Conservation (phyloP, 2,329 filamentous ascomycete genomes). For the Remersonia thermophila region DNA sequence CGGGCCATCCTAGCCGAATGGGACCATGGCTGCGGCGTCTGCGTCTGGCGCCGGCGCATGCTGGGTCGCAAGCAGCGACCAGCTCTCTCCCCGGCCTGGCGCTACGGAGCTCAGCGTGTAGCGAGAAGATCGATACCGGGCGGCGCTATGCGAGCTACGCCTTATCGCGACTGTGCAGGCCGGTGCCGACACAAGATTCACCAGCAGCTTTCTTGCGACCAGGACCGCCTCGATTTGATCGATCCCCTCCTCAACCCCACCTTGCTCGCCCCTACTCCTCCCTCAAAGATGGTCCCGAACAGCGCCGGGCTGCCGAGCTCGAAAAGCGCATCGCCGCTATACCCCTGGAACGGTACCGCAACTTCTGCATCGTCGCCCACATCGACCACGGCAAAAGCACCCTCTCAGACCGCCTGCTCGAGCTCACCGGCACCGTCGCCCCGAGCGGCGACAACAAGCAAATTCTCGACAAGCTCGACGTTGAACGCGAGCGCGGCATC, state of each 20-base stretch:
- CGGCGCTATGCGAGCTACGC: no score
- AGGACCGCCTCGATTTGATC: no score
- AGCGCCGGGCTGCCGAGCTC: conserved; percentile 26
- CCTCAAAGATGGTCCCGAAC: conserved; percentile 9
- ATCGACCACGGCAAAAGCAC: conserved; percentile 99
- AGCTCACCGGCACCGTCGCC: conserved; percentile 86
- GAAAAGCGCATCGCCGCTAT: conserved; percentile 57
- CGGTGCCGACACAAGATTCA: no score
- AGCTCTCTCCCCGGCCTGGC: no score
- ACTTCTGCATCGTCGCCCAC: conserved; percentile 98
- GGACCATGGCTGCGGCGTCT: conserved; percentile 24
- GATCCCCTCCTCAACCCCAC: no score
- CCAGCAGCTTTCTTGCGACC: no score
- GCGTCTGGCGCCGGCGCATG: conserved; percentile 13
- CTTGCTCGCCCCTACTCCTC: background rate
- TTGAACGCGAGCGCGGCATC: conserved; percentile 90
- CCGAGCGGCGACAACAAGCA: conserved; percentile 77
- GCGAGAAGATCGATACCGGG: no score
- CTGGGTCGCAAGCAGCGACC: no score
- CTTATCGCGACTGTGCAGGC: no score
- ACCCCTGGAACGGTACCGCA: conserved; percentile 69
- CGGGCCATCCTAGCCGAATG: conserved; percentile 18
- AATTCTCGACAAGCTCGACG: conserved; percentile 91
- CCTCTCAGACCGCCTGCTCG: conserved; percentile 79
- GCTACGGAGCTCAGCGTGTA: no score